phyloP scores from a whole-genome alignment of 2,329 filamentous ascomycete genomes.

The Aureobasidium pullulans region DNA sequence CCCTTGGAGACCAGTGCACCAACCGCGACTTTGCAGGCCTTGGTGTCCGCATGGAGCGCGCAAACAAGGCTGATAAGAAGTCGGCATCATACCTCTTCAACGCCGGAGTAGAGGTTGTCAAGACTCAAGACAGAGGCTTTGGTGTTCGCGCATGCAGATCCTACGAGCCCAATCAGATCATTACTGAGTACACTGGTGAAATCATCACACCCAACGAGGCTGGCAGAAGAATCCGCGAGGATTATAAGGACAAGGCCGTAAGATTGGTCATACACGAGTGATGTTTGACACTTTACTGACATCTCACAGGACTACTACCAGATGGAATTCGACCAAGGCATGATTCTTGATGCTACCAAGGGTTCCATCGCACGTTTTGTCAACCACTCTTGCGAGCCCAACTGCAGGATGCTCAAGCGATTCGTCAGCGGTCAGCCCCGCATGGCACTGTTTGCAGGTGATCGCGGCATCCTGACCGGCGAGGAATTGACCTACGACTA shows the following conservation, averaged over 20 bases:
- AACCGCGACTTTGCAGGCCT: slow-evolving; percentile 86
- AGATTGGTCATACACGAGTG: slow-evolving; percentile 24
- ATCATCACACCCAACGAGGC: slow-evolving; percentile 95
- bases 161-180: slow-evolving; percentile 86
- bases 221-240: slow-evolving; percentile 83
- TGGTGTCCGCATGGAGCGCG: slow-evolving; percentile 58
- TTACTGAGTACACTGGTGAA: slow-evolving; percentile 96
- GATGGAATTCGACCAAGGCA: slow-evolving; percentile 97
- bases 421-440: slow-evolving; percentile 87
- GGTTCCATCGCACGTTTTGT: slow-evolving; percentile 96
- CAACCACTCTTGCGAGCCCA: slow-evolving; percentile 94
- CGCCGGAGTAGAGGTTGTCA: slow-evolving; percentile 89
- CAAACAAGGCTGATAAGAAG: slow-evolving; percentile 15
- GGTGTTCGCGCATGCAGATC: slow-evolving; percentile 85
- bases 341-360: slow-evolving; percentile 95
- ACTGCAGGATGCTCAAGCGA: slow-evolving; percentile 95
- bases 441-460: slow-evolving; percentile 93
- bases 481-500: slow-evolving; percentile 95
- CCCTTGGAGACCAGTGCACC: slow-evolving; percentile 66
- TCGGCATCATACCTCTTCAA: slow-evolving; percentile 68
- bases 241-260: slow-evolving; percentile 91
- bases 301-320: slow-evolving; percentile 78
- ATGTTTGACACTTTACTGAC: neutral
- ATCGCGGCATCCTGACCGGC: slow-evolving; percentile 82
- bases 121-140: slow-evolving; percentile 80